These are phyloP conservation scores for Calonectria pauciramosa DNA, from an alignment of 2,329 filamentous ascomycete genomes.

Conservation along the genomic window DNA sequence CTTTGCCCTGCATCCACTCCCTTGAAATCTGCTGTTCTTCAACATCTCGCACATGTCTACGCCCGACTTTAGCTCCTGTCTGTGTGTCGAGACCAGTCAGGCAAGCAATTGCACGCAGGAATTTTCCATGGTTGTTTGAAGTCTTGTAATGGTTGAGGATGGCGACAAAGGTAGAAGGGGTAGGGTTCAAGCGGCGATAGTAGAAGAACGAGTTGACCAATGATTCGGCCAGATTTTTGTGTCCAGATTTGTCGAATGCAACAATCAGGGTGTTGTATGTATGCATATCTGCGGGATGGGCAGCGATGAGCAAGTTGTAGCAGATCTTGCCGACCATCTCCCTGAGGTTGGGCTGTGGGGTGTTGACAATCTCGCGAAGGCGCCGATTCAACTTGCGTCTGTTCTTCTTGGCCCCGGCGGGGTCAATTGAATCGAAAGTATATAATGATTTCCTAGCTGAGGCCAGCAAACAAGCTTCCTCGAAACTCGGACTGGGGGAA, in stretches of 20 bases:
- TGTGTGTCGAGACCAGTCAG: conserved; percentile 59
- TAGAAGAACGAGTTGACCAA: conserved; percentile 66
- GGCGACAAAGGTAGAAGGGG: conserved; percentile 62
- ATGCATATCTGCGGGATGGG: conserved; percentile 73
- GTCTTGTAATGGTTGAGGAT: conserved; percentile 65
- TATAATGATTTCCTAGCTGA: conserved; percentile 34
- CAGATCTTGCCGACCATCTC: conserved; percentile 61
- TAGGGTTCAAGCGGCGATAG: conserved; percentile 59
- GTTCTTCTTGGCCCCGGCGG: conserved; percentile 41
- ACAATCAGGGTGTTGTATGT: conserved; percentile 80
- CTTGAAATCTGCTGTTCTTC: conserved; percentile 44
- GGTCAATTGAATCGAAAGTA: conserved; percentile 48
- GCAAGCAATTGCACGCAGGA: conserved; percentile 60
- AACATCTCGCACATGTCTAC: conserved; percentile 52
- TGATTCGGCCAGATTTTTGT: conserved; percentile 64
- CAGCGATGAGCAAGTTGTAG: conserved; percentile 76
- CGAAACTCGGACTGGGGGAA: conserved; percentile 44
- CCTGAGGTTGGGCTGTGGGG: conserved; percentile 43
- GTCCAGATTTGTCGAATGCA: conserved; percentile 69
- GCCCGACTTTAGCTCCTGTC: conserved; percentile 55
- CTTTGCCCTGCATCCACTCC: conserved; percentile 48
- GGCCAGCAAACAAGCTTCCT: conserved; percentile 46
- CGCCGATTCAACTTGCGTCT: conserved; percentile 46
- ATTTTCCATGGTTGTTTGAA: conserved; percentile 56
- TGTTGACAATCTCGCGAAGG: conserved; percentile 47